Evolutionary conservation across 139 green algal species (phyloP), one percentile per base, ranked within the genome.

Genomic region (Haematococcus lacustris): DNA sequence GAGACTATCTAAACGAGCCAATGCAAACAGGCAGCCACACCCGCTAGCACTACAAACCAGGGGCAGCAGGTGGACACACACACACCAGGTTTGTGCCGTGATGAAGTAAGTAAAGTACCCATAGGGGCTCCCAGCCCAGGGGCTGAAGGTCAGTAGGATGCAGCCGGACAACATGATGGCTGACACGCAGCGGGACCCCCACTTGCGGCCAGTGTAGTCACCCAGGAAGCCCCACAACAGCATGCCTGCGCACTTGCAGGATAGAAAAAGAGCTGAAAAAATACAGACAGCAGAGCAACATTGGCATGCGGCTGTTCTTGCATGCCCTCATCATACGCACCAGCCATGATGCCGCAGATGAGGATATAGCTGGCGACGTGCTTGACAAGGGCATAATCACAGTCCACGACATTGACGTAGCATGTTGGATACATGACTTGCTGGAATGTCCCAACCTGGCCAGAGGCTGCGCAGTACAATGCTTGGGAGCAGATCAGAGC

Each of bases 151-250:
- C 38, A 93, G 77, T 41, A 93, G 64, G 63, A 91, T 85, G 47
- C 68, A 74, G 35, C 87, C 85, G n/a, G 82, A 66, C 23, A 90
- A 30, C 88, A 93, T 93, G 76, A 93, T 80, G 69, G 65, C 68
- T 2, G 82, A 80, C 23, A 78, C 85, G 21, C 76, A 66, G 41
- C 86, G 78, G 30, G 80, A 89, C 33, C 88, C 88, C 78, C 76
- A 88, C 70, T 88, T 87, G 65, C 88, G 80, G 26, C 88, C 88
- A 26, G 90, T 85, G 30, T 71, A 50, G 73, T 93, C 86, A 1
- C 74, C 84, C 23, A 88, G 51, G 34, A 75, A 82, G 4, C 84
- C 82, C 32, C 88, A 74, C 40, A 79, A 7, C 2, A 85, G 57
- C 79, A 85, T 85, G 35, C 79, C 77, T 51, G 71, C 53, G n/a